Evolutionary conservation across 192 early-diverging fungal species (phyloP).

Genomic region (Coemansia javaensis): DNA sequence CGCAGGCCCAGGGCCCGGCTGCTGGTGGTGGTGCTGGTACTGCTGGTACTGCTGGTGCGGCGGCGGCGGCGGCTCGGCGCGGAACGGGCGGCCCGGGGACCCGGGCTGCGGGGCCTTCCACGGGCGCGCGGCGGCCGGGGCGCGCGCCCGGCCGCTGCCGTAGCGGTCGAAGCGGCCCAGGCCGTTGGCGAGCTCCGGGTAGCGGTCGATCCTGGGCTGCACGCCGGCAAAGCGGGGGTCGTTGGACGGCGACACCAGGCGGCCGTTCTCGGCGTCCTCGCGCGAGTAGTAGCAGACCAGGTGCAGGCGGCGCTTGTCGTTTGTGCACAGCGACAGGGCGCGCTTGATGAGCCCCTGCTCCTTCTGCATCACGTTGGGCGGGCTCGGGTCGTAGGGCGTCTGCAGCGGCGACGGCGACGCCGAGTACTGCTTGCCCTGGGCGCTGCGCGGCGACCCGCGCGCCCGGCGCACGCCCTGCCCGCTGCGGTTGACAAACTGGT

Average conservation of each 20-base stretch:
- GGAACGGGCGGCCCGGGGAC: slow-evolving; percentile 12
- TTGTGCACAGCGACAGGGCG: slow-evolving; percentile 77
- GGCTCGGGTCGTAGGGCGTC: slow-evolving; percentile 27
- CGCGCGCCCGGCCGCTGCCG: slow-evolving; percentile 17
- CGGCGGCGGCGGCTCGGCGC: slow-evolving; percentile 13
- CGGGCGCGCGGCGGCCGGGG: slow-evolving; percentile 10
- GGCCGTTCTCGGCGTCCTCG: slow-evolving; percentile 62
- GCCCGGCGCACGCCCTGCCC: slow-evolving; percentile 21
- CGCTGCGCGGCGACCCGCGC: slow-evolving; percentile 22
- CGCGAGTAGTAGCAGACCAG: slow-evolving; percentile 88
- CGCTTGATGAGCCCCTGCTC: slow-evolving; percentile 82
- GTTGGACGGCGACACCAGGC: slow-evolving; percentile 61
- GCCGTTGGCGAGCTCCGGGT: slow-evolving; percentile 64
- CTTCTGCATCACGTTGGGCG: slow-evolving; percentile 55
- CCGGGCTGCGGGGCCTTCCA: slow-evolving; percentile 14
- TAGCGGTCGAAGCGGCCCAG: slow-evolving; percentile 33
- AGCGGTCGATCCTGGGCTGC: slow-evolving; percentile 68
- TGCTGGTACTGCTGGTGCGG: background rate
- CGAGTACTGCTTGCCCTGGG: slow-evolving; percentile 9
- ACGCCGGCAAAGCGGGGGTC: slow-evolving; percentile 62
- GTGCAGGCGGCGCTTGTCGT: slow-evolving; percentile 74
- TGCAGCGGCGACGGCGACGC: slow-evolving; percentile 15
- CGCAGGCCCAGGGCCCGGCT: too few species aligned
- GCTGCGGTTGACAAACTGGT: slow-evolving; percentile 46
- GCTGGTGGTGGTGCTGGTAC: too few species aligned